phyloP scores from a whole-genome alignment of 2,329 filamentous ascomycete genomes.

The Colletotrichum lini region DNA sequence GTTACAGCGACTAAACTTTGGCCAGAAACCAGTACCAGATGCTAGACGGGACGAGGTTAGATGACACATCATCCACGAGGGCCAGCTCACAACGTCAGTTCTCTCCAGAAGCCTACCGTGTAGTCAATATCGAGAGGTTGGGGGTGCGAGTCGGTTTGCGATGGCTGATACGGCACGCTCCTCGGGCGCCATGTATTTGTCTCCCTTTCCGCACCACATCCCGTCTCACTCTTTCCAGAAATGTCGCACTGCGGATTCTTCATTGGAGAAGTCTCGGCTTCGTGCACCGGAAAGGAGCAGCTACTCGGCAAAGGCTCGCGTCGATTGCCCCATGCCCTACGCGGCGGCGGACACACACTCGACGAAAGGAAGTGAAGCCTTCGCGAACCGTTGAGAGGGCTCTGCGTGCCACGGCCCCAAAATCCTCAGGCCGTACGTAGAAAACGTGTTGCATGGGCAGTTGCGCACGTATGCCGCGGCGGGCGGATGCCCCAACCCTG shows the following conservation, averaged over 20 bases:
- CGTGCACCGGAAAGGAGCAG: neutral
- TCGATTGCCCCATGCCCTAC: neutral
- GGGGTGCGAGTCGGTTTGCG: neutral
- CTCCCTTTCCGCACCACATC: neutral
- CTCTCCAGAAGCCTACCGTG: neutral
- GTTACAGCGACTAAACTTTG: neutral
- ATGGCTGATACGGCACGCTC: neutral
- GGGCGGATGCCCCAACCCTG: conserved; percentile 9
- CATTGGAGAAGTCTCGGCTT: neutral
- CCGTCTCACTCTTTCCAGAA: neutral
- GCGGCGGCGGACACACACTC: neutral
- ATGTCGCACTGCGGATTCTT: neutral
- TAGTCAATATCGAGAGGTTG: neutral
- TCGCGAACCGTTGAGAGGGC: neutral
- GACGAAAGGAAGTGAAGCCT: neutral
- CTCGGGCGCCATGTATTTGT: conserved; percentile 8
- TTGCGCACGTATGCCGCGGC: conserved; percentile 4
- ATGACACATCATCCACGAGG: neutral
- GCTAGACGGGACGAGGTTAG: neutral
- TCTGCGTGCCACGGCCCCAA: conserved; percentile 6
- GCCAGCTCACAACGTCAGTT: neutral
- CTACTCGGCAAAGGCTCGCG: neutral
- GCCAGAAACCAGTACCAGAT: neutral
- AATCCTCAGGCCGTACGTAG: neutral
- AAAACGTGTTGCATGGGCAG: neutral